Evolutionary conservation across 805 yeast species (phyloP).

Genomic region (Candida piceae): DNA sequence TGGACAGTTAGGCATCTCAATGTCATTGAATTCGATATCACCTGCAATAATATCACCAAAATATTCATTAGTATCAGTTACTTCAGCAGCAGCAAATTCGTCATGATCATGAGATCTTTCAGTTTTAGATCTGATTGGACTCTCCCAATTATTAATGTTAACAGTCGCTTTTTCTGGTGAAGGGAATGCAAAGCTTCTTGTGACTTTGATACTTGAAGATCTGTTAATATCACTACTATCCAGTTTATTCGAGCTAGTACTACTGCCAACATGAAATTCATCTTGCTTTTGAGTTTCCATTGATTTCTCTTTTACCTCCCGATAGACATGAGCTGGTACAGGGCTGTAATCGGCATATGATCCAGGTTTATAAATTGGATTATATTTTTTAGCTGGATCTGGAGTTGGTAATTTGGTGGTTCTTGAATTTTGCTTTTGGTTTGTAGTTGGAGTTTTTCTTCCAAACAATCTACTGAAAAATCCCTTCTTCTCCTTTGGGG

Average conservation of each 20-base stretch:
- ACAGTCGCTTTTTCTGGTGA: not conserved
- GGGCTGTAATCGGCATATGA: too few species aligned
- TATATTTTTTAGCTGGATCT: too few species aligned
- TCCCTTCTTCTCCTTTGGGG: not conserved
- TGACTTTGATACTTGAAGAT: slow-evolving; percentile 25
- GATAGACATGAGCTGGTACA: too few species aligned
- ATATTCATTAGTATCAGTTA: not conserved
- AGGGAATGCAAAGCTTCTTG: slow-evolving; percentile 31
- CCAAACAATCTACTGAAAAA: slow-evolving; percentile 2
- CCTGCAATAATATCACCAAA: not conserved
- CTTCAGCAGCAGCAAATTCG: too few species aligned
- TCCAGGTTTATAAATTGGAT: too few species aligned
- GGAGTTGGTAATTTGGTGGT: too few species aligned
- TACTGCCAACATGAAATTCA: too few species aligned
- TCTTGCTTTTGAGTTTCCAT: too few species aligned
- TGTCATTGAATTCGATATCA: slow-evolving; percentile 10
- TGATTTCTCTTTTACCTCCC: too few species aligned
- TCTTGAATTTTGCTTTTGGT: too few species aligned
- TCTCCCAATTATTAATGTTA: not conserved
- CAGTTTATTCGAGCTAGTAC: too few species aligned
- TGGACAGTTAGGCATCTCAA: not conserved
- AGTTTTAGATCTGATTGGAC: not conserved
- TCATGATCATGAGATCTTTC: too few species aligned
- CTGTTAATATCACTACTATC: slow-evolving; percentile 4
- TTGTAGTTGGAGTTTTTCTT: not conserved